Percentiles rank a stretch among this genome's conserved stretches.
These are phyloP conservation scores for Nakaseomyces uthaithaninus DNA, from an alignment of 1,139 yeast genomes.

Conservation along the genomic window DNA sequence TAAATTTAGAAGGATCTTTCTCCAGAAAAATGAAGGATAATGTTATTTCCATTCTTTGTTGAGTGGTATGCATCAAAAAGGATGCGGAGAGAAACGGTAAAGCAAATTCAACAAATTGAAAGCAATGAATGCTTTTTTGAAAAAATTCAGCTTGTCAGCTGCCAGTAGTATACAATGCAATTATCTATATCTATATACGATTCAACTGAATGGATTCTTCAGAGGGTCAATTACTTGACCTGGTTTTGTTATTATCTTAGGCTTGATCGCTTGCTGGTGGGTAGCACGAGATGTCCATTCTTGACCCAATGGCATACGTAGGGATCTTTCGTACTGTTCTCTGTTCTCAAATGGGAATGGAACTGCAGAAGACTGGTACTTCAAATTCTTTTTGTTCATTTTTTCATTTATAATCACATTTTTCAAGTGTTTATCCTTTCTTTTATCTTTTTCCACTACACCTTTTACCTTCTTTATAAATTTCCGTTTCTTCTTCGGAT, in stretches of 20 bases:
- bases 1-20: too few species aligned
- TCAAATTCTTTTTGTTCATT: constrained; percentile 72
- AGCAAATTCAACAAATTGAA: too few species aligned
- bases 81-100: too few species aligned
- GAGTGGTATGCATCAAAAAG: too few species aligned
- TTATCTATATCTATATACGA: background rate
- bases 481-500: constrained; percentile 50
- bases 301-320: constrained; percentile 95
- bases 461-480: constrained; percentile 66
- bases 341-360: constrained; percentile 91
- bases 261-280: constrained; percentile 83
- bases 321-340: constrained; percentile 89
- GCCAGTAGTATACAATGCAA: constrained; percentile 2
- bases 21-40: too few species aligned
- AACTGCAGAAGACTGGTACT: constrained; percentile 77
- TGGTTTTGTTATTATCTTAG: constrained; percentile 75
- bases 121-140: too few species aligned
- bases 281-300: constrained; percentile 90
- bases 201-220: constrained; percentile 37
- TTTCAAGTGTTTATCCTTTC: constrained; percentile 68
- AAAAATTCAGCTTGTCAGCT: constrained; percentile 1
- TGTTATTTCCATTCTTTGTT: too few species aligned
- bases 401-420: constrained; percentile 86
- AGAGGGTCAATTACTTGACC: constrained; percentile 89
- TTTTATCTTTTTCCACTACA: constrained; percentile 55